Evolutionary conservation across 768 basidiomycete species (phyloP).

Genomic region (Leucogyrophana mollusca): DNA sequence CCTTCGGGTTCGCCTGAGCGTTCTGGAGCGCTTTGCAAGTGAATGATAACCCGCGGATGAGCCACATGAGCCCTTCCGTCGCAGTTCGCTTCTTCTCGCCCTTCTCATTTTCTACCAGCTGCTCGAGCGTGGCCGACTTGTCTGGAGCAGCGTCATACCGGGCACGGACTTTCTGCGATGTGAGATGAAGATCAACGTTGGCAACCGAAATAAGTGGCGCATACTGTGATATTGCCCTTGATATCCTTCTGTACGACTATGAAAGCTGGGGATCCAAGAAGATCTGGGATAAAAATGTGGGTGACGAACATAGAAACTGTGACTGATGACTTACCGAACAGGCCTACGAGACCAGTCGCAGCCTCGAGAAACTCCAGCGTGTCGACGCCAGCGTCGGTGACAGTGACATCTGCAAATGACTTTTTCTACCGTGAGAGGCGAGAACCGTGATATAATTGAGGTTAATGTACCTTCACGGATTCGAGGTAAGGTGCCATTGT

Average conservation of each 20-base stretch:
- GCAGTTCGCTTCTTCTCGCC: conserved; percentile 83
- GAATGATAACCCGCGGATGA: conserved; percentile 88
- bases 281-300: conserved; percentile 46
- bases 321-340: conserved; percentile 68
- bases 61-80: conserved; percentile 92
- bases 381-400: conserved; percentile 85
- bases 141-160: conserved; percentile 69
- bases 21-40: conserved; percentile 78
- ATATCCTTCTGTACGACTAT: conserved; percentile 80
- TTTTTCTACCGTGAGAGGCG: conserved; percentile 27
- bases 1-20: conserved; percentile 59
- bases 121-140: conserved; percentile 76
- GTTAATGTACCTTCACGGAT: conserved; percentile 54
- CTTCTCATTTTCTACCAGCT: conserved; percentile 81
- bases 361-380: conserved; percentile 88
- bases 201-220: conserved; percentile 14
- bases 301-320: not conserved
- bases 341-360: conserved; percentile 78
- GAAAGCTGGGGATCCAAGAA: conserved; percentile 86
- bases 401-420: conserved; percentile 92
- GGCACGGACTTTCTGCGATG: conserved; percentile 79
- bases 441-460: not conserved
- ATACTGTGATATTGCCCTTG: conserved; percentile 86
- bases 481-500: conserved; percentile 77
- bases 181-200: not conserved